Percentiles rank a stretch among this genome's conserved stretches.
Conservation (phyloP, 768 basidiomycete species). For the Lentinula boryana region DNA sequence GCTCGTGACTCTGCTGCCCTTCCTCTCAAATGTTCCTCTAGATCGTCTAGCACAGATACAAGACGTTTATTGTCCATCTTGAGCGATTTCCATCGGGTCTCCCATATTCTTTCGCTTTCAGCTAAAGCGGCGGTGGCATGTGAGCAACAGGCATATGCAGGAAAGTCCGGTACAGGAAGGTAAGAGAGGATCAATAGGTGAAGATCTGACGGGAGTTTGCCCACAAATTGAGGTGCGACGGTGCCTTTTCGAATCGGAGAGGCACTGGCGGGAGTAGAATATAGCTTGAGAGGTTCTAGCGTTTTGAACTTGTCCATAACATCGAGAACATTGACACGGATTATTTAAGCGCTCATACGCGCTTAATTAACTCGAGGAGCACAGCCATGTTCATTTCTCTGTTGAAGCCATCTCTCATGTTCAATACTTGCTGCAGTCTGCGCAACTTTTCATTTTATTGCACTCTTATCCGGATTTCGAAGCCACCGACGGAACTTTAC, state of each 20-base stretch:
- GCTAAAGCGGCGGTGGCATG: constrained; percentile 58
- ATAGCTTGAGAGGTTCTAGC: constrained; percentile 67
- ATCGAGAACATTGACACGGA: not conserved
- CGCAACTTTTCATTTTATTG: no score
- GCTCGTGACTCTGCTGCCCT: constrained; percentile 31
- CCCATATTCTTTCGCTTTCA: constrained; percentile 77
- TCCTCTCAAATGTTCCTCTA: constrained; percentile 44
- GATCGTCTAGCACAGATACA: constrained; percentile 45
- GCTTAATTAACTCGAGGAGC: no score
- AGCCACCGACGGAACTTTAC: no score
- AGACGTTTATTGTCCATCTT: constrained; percentile 40
- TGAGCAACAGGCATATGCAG: constrained; percentile 64
- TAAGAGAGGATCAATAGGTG: constrained; percentile 69
- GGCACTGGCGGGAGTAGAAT: constrained; percentile 23
- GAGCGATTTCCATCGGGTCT: constrained; percentile 61
- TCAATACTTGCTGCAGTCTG: no score
- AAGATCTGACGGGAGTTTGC: constrained; percentile 72
- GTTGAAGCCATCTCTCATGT: no score
- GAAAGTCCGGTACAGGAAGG: constrained; percentile 77
- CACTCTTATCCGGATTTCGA: no score
- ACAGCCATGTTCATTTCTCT: no score
- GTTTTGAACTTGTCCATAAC: constrained; percentile 84
- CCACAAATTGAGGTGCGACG: constrained; percentile 41
- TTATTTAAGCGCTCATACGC: no score
- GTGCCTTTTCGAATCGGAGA: constrained; percentile 13